Evolutionary conservation across 257 asterid genomes (phyloP).

Genomic region (Solanum dulcamara): DNA sequence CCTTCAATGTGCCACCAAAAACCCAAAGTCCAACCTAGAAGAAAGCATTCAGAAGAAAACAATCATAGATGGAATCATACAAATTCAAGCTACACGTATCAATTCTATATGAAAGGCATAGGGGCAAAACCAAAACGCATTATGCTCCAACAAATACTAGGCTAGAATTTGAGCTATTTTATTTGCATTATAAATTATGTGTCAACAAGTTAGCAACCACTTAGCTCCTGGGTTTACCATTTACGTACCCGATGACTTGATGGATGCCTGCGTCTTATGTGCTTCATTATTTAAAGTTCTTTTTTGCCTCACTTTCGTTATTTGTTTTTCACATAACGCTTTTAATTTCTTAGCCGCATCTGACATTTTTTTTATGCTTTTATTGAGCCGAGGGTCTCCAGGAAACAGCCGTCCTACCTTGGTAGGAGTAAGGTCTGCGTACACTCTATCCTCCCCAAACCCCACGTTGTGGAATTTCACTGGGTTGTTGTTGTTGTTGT

Average conservation of each 20-base stretch:
- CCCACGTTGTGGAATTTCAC: no score
- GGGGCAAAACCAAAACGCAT: neutral
- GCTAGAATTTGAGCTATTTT: neutral
- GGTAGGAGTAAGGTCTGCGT: no score
- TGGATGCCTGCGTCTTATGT: no score
- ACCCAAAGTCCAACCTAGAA: constrained; percentile 92
- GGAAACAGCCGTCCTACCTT: no score
- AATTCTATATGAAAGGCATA: neutral
- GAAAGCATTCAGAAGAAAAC: neutral
- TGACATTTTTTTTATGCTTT: no score
- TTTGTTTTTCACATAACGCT: no score
- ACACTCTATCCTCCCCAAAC: no score
- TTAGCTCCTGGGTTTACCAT: no score
- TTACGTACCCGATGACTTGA: no score
- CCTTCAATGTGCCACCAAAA: constrained; percentile 65
- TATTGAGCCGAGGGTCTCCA: no score
- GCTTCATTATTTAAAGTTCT: neutral
- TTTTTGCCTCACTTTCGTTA: neutral
- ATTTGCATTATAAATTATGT: neutral
- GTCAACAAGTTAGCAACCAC: neutral
- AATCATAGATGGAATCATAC: neutral
- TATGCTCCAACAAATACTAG: neutral
- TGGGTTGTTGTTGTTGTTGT: no score
- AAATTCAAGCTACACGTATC: neutral
- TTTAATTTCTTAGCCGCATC: no score